Percentiles rank a stretch among this genome's conserved stretches.
These are phyloP conservation scores for Trichoderma erinaceum DNA, from an alignment of 495 filamentous ascomycete genomes.

Conservation along the genomic window DNA sequence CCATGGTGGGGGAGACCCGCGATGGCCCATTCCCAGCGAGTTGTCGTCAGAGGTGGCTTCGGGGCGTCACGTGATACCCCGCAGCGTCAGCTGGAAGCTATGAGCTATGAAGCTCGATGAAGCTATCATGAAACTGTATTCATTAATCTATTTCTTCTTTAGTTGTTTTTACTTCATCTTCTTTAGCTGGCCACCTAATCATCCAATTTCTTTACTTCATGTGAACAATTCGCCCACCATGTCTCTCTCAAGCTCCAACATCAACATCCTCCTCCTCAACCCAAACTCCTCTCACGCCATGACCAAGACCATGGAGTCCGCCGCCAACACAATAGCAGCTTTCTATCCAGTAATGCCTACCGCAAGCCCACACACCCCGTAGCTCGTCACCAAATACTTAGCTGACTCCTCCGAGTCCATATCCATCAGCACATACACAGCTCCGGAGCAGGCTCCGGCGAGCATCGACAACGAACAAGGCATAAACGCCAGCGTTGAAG, in stretches of 20 bases:
- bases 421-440: slow-evolving; percentile 46
- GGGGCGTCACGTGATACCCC: slow-evolving; percentile 18
- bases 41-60: slow-evolving; percentile 15
- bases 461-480: slow-evolving; percentile 62
- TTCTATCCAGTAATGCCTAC: not conserved
- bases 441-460: slow-evolving; percentile 42
- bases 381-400: not conserved
- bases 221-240: not conserved
- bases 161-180: not conserved
- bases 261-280: slow-evolving; percentile 74
- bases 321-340: slow-evolving; percentile 47
- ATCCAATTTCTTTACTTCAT: not conserved
- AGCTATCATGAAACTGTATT: not conserved
- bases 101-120: not conserved
- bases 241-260: slow-evolving; percentile 18
- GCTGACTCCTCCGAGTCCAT: slow-evolving; percentile 27
- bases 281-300: slow-evolving; percentile 82
- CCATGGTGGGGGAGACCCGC: not conserved
- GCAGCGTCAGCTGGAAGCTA: not conserved
- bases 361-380: not conserved
- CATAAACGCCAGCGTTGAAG: slow-evolving; percentile 40
- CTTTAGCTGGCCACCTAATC: not conserved
- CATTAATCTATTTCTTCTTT: not conserved
- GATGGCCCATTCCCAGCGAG: not conserved
- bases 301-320: slow-evolving; percentile 66